Percentiles rank a stretch among this genome's conserved stretches.
Conservation (phyloP, 768 basidiomycete genomes). For the Tubosaeta sp. region DNA sequence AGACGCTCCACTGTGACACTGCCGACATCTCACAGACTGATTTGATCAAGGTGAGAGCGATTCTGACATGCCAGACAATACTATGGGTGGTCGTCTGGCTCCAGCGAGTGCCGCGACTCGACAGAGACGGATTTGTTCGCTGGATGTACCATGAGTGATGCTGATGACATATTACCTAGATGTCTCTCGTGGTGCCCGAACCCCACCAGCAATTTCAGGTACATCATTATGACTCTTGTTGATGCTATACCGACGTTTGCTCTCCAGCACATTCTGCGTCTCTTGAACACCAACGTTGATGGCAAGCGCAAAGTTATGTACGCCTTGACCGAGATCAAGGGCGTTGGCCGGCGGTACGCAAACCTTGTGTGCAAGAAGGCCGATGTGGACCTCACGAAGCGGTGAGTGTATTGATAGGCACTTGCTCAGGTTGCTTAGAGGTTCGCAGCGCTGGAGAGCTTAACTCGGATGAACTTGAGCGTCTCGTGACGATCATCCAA, state of each 20-base stretch:
- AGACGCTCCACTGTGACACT: constrained; percentile 11
- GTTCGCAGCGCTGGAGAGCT: constrained; percentile 87
- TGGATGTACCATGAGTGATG: constrained; percentile 21
- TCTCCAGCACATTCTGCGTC: constrained; percentile 93
- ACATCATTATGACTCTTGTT: constrained; percentile 12
- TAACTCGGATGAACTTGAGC: constrained; percentile 99
- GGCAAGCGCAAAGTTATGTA: constrained; percentile 99
- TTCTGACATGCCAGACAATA: not conserved
- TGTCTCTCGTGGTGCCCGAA: constrained; percentile 98
- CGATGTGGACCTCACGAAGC: constrained; percentile 97
- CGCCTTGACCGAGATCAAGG: constrained; percentile 99
- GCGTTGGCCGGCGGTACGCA: constrained; percentile 97
- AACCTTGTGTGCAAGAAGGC: constrained; percentile 99
- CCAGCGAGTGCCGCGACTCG: not conserved
- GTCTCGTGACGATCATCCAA: constrained; percentile 98
- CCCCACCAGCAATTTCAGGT: constrained; percentile 95
- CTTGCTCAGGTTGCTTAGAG: constrained; percentile 1
- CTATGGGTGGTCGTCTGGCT: not conserved
- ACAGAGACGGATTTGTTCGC: constrained; percentile 2
- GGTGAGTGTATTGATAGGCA: constrained; percentile 51
- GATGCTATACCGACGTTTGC: constrained; percentile 2
- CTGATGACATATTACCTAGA: constrained; percentile 32
- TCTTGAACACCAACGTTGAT: constrained; percentile 99
- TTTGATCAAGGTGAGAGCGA: constrained; percentile 26
- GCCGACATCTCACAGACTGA: constrained; percentile 15